Evolutionary conservation across 2,329 filamentous ascomycete species (phyloP), one percentile per base, ranked within the genome.

Genomic region (Canariomyces notabilis): DNA sequence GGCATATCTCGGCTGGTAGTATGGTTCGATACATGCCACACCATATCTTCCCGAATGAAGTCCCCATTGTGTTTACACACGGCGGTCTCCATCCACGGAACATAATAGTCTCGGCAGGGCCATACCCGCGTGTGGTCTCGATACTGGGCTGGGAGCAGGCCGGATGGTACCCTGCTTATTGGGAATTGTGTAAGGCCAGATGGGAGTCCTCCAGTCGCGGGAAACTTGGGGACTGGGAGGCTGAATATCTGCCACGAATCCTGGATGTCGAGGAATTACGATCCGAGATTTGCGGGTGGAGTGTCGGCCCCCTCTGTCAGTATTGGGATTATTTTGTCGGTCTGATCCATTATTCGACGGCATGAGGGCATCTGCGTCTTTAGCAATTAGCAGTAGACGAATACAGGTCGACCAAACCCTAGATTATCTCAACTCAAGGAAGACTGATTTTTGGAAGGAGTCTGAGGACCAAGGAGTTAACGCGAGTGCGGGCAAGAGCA

Each of bases 111-210:
- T 52, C 51, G 2, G 14, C 42, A 2, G 48, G 44, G 1, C 49
- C 43, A 12, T 50, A 49, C 6, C 53, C 53, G 23, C 44, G 29
- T 0, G 23, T 56, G 0, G 40, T 51, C 6, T 16, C 51, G 1
- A 48, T 56, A 5, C 37, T 54, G 5, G 51, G 49, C 4, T 56
- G 53, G 53, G 50, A 53, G 31, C 51, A 56, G 26, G 53, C 53
- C 1, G 53, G 53, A 1, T 56, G 53, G 53, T 52, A 51, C 22
- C 53, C 53, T 15, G 53, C 51, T 7, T 56, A 56, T 33, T 56
- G 53, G 53, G 53, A 56, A 40, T 33, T 52, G 6, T 54, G 51
- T 34, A 56, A 56, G 42, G 53, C 51, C 1, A 37, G 49, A 8
- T 20, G 20, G 36, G 51, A 54, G 33, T 54, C 49, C 19, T 43